phyloP scores from a whole-genome alignment of 768 basidiomycete species.

The Leccinum olivaceopallidum region DNA sequence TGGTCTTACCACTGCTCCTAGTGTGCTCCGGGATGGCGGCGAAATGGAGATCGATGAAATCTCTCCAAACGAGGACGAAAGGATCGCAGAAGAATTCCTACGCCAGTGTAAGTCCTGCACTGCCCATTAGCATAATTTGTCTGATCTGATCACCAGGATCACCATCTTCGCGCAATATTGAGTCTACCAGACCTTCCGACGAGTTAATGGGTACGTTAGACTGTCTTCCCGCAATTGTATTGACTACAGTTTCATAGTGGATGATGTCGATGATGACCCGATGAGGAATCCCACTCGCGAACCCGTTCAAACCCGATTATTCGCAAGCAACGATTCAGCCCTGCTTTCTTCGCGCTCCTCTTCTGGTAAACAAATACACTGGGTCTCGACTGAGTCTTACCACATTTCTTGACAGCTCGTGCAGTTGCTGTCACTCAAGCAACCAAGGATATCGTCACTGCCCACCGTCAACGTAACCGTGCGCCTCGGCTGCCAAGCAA shows the following conservation, averaged over 20 bases:
- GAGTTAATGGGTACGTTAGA: background rate
- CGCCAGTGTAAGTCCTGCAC: background rate
- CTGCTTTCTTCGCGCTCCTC: background rate
- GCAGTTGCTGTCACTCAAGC: background rate
- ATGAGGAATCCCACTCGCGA: background rate
- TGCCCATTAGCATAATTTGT: no score
- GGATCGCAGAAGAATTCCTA: background rate
- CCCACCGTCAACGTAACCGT: background rate
- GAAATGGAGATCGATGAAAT: background rate
- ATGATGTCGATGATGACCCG: background rate
- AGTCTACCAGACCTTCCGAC: background rate
- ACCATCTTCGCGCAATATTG: background rate
- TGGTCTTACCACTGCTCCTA: background rate
- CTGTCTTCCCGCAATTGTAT: background rate
- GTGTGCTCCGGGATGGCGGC: background rate
- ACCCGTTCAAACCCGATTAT: background rate
- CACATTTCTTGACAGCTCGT: background rate
- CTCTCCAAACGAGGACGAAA: background rate
- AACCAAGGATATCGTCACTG: background rate
- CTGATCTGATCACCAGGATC: no score
- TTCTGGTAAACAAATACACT: background rate
- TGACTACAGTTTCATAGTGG: background rate
- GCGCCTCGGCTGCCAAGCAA: constrained; percentile 4
- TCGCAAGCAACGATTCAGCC: background rate
- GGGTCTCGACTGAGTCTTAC: background rate